A percentile compares a stretch with the other conserved stretches of the same genome.
These are phyloP conservation scores for Eucalyptus sp. DNA, from an alignment of 345 rosid genomes.

Conservation along the genomic window DNA sequence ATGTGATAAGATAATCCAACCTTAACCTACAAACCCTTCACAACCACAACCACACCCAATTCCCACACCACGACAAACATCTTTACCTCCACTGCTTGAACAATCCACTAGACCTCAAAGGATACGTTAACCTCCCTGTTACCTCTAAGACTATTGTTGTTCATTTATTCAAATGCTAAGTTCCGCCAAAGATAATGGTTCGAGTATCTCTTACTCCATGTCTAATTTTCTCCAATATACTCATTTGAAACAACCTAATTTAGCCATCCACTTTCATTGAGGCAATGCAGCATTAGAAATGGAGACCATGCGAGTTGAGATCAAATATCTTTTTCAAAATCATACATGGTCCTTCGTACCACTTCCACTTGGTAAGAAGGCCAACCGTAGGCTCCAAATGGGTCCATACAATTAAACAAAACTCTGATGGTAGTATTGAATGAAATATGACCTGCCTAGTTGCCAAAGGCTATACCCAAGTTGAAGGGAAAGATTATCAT, in stretches of 20 bases:
- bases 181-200: not conserved
- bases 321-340: not conserved
- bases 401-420: no score
- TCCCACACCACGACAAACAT: no score
- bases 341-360: not conserved
- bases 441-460: not conserved
- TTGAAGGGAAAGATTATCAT: not conserved
- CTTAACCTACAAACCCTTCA: no score
- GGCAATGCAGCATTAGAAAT: accelerated
- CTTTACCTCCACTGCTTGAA: no score
- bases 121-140: not conserved
- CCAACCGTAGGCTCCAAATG: not conserved
- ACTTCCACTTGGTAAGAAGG: not conserved
- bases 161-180: not conserved
- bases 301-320: not conserved
- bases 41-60: no score
- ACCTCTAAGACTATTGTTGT: no score
- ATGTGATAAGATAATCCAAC: no score
- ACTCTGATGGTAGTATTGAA: not conserved
- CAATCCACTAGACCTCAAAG: not conserved
- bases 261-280: not conserved
- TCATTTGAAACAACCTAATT: not conserved
- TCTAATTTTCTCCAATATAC: not conserved
- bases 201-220: not conserved
- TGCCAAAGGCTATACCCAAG: not conserved